These are phyloP conservation scores for sorghum (Sorghum bicolor) DNA, from an alignment of 176 grass and related monocot species.

Conservation along the genomic window DNA sequence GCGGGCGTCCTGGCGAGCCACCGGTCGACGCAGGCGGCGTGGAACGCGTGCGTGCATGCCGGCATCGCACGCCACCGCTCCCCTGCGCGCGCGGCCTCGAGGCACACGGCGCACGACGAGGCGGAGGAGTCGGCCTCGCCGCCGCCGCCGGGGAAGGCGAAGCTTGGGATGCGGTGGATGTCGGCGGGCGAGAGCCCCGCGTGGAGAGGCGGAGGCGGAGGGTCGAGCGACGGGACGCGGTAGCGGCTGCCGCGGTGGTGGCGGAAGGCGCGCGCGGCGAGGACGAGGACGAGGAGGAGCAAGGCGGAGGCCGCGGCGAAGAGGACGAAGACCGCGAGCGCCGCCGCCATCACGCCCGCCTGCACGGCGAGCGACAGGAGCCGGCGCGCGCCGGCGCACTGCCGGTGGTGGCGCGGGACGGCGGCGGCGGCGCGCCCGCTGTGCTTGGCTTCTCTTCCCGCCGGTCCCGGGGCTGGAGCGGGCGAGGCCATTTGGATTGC, in stretches of 20 bases:
- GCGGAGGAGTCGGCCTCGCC: background rate
- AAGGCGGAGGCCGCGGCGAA: constrained; percentile 59
- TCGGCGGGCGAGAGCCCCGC: constrained; percentile 49
- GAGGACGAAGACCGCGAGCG: constrained; percentile 71
- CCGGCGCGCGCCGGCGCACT: constrained; percentile 44
- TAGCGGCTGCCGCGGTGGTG: constrained; percentile 2
- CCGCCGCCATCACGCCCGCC: constrained; percentile 58
- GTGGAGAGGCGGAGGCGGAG: background rate
- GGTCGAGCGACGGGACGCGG: background rate
- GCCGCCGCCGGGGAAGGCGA: background rate
- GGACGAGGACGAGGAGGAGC: constrained; percentile 61
- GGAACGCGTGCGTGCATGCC: constrained; percentile 66
- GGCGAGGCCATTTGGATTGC: constrained; percentile 17
- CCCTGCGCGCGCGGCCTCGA: constrained; percentile 44
- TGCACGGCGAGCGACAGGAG: constrained; percentile 53
- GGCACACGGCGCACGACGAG: constrained; percentile 49
- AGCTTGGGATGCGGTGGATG: constrained; percentile 40
- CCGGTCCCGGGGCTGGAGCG: background rate
- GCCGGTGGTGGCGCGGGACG: background rate
- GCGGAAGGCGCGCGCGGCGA: constrained; percentile 61
- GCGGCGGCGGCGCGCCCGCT: background rate
- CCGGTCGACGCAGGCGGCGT: constrained; percentile 69
- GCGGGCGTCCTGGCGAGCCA: constrained; percentile 63
- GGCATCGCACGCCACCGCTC: constrained; percentile 72
- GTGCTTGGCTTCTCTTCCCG: background rate